phyloP scores from a whole-genome alignment of 768 basidiomycete species.

The Piloderma croceum region DNA sequence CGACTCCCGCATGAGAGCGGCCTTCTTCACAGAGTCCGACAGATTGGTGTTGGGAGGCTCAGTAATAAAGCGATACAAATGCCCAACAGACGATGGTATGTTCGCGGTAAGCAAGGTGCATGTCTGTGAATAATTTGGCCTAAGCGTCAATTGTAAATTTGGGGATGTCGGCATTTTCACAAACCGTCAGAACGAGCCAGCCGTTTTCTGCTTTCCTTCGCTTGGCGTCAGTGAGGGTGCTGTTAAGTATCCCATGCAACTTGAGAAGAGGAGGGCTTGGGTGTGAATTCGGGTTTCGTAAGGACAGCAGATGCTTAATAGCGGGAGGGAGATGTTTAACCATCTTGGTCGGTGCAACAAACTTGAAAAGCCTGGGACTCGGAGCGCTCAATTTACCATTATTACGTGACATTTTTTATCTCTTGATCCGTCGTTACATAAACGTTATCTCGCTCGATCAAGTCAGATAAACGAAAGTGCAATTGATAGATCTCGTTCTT shows the following conservation, averaged over 20 bases:
- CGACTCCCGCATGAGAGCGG: constrained; percentile 84
- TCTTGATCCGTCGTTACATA: no score
- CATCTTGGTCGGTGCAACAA: no score
- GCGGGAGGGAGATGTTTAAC: constrained; percentile 50
- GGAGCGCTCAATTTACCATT: no score
- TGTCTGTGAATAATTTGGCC: constrained; percentile 46
- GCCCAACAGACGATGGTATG: constrained; percentile 70
- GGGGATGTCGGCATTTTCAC: constrained; percentile 15
- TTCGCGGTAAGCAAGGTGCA: constrained; percentile 81
- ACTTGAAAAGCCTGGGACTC: no score
- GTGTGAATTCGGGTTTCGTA: constrained; percentile 57
- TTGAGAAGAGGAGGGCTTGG: constrained; percentile 49
- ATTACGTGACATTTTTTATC: no score
- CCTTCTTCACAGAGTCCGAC: constrained; percentile 59
- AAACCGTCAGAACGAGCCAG: constrained; percentile 76
- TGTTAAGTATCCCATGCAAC: constrained; percentile 51
- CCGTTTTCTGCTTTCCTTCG: constrained; percentile 62
- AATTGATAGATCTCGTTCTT: no score
- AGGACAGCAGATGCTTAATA: constrained; percentile 67
- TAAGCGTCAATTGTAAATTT: not conserved
- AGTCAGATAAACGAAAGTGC: no score
- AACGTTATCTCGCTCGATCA: no score
- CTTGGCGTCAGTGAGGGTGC: constrained; percentile 63
- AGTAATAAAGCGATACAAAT: constrained; percentile 76
- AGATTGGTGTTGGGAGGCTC: constrained; percentile 35